Percentiles rank a stretch among this genome's conserved stretches.
These are phyloP conservation scores for Ceratobasidium sp. DNA, from an alignment of 1,284 basidiomycete species.

Conservation along the genomic window DNA sequence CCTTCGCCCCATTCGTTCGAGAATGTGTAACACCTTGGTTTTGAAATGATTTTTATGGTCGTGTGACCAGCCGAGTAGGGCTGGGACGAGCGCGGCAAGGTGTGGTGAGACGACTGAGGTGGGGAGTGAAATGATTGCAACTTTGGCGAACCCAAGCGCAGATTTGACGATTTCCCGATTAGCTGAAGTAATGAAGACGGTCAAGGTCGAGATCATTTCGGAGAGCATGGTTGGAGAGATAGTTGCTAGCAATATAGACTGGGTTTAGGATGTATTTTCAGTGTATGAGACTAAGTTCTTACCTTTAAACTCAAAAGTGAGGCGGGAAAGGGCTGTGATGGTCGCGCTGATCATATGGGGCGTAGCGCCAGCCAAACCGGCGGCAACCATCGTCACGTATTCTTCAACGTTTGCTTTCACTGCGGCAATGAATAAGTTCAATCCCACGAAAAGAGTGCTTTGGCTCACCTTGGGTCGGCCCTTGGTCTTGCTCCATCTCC, in stretches of 20 bases:
- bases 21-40: constrained; percentile 94
- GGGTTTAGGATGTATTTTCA: not conserved
- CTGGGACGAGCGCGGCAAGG: constrained; percentile 84
- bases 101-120: constrained; percentile 80
- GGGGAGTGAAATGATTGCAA: constrained; percentile 89
- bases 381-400: constrained; percentile 97
- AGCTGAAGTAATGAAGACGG: constrained; percentile 91
- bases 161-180: constrained; percentile 99
- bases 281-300: constrained; percentile 35
- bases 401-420: constrained; percentile 89
- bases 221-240: constrained; percentile 83
- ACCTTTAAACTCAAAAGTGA: constrained; percentile 98
- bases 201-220: constrained; percentile 89
- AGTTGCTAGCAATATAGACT: constrained; percentile 64
- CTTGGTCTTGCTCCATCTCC: constrained; percentile 73
- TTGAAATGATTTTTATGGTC: constrained; percentile 99
- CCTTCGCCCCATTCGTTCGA: constrained; percentile 94
- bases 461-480: constrained; percentile 66
- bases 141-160: constrained; percentile 94
- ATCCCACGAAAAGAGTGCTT: not conserved
- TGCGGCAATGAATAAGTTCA: constrained; percentile 52
- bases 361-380: constrained; percentile 91
- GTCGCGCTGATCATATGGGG: constrained; percentile 99
- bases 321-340: constrained; percentile 92
- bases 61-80: constrained; percentile 91